These are phyloP conservation scores for Sclerotinia spermophila DNA, from an alignment of 2,329 filamentous ascomycete genomes.

Conservation along the genomic window DNA sequence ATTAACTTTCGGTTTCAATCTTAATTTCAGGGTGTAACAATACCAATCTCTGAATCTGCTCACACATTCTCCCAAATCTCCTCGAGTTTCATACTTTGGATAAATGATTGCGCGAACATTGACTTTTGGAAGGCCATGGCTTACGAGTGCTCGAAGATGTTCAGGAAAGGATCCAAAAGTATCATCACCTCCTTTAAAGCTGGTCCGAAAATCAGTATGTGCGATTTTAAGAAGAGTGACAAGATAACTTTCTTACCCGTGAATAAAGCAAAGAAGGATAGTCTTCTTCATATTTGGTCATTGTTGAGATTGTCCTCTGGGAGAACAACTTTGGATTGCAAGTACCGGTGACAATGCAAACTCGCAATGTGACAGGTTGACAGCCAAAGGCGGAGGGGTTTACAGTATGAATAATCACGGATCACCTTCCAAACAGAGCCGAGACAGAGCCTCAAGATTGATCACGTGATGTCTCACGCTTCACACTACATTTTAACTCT, in stretches of 20 bases:
- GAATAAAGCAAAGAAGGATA: slow-evolving; percentile 76
- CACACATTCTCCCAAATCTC: slow-evolving; percentile 69
- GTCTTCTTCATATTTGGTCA: slow-evolving; percentile 66
- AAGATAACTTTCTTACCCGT: slow-evolving; percentile 74
- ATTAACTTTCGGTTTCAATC: slow-evolving; percentile 5
- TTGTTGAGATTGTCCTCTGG: not conserved
- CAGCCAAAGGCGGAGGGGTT: not conserved
- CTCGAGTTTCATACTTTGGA: slow-evolving; percentile 77
- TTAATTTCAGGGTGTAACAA: not conserved
- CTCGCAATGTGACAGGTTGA: not conserved
- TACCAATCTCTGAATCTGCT: slow-evolving; percentile 72
- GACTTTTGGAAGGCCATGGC: slow-evolving; percentile 64
- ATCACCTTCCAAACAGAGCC: not conserved
- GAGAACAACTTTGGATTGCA: not conserved
- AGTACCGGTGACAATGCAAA: not conserved
- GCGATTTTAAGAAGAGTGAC: not conserved
- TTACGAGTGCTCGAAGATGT: slow-evolving; percentile 62
- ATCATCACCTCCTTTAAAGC: slow-evolving; percentile 63
- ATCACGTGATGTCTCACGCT: not conserved
- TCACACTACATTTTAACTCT: not conserved
- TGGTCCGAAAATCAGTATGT: slow-evolving; percentile 13
- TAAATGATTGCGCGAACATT: slow-evolving; percentile 68
- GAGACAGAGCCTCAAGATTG: not conserved
- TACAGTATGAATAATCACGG: not conserved
- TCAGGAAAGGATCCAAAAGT: slow-evolving; percentile 77